These are phyloP conservation scores for Smallanthus sonchifolius DNA, from an alignment of 129 eudicot genomes.

Conservation along the genomic window DNA sequence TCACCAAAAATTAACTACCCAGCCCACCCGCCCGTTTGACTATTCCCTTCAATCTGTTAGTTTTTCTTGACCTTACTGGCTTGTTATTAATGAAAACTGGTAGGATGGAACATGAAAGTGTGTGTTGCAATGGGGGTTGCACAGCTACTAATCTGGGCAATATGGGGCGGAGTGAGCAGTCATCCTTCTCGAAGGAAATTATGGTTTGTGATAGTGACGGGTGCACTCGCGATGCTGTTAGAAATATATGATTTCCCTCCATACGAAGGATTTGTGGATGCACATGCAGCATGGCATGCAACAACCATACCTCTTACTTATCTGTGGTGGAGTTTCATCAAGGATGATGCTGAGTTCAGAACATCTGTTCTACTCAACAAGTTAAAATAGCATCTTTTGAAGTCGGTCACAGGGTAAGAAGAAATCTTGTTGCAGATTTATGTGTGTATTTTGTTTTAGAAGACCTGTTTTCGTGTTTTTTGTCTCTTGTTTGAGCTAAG, in stretches of 20 bases:
- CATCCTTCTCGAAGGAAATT: slow-evolving; percentile 86
- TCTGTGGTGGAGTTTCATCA: slow-evolving; percentile 93
- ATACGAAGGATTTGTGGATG: slow-evolving; percentile 70
- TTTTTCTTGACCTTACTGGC: background rate
- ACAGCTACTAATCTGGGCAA: slow-evolving; percentile 70
- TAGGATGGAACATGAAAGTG: slow-evolving; percentile 95
- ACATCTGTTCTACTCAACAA: slow-evolving; percentile 51
- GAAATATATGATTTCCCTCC: slow-evolving; percentile 89
- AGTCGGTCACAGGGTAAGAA: slow-evolving; percentile 4
- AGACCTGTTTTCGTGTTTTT: background rate
- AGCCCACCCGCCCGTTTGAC: background rate
- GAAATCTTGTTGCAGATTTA: slow-evolving; percentile 14
- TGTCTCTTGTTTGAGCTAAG: slow-evolving; percentile 3
- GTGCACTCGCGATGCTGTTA: slow-evolving; percentile 68
- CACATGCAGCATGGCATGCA: slow-evolving; percentile 92
- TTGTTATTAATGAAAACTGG: slow-evolving; percentile 14
- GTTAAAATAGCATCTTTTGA: slow-evolving; percentile 37
- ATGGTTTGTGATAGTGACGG: slow-evolving; percentile 68
- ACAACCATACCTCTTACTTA: slow-evolving; percentile 75
- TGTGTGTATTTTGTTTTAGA: slow-evolving; percentile 23
- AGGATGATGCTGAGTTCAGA: slow-evolving; percentile 68
- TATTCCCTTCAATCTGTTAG: background rate
- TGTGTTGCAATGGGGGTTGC: slow-evolving; percentile 67
- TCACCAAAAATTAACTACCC: background rate
- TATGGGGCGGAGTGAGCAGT: slow-evolving; percentile 68